Evolutionary conservation across 306 rosid species (phyloP).

Genomic region (Dryas drummondii): DNA sequence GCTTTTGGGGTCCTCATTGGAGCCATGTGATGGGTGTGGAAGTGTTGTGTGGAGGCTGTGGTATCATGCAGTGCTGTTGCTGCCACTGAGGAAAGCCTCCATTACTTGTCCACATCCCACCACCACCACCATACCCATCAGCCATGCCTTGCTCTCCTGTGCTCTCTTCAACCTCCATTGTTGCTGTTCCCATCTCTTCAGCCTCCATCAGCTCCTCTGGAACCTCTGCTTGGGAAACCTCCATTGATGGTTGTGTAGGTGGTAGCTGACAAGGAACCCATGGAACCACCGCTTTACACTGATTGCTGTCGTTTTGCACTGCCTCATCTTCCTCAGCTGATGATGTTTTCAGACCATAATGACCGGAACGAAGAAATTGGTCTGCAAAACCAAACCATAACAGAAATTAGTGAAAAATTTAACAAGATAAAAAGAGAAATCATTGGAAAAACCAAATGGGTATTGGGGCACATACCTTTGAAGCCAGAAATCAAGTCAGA

Average conservation of each 20-base stretch:
- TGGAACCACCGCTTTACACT: conserved; percentile 61
- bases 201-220: conserved; percentile 48
- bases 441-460: conserved; percentile 1
- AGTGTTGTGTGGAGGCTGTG: conserved; percentile 64
- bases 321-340: conserved; percentile 21
- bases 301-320: conserved; percentile 4
- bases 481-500: conserved; percentile 50
- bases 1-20: conserved; percentile 27
- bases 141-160: conserved; percentile 13
- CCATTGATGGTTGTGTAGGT: neutral
- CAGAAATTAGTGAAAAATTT: neutral
- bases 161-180: conserved; percentile 59
- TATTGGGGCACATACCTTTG: conserved; percentile 37
- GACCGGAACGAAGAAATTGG: conserved; percentile 33
- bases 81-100: conserved; percentile 52
- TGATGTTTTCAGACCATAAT: conserved; percentile 1
- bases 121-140: conserved; percentile 31
- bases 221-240: conserved; percentile 10
- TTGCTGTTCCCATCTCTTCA: conserved; percentile 38
- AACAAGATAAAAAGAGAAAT: neutral
- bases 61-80: conserved; percentile 73
- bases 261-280: conserved; percentile 47
- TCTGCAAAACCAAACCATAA: conserved; percentile 33
- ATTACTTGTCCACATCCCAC: conserved; percentile 25
- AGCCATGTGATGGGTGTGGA: conserved; percentile 75